Evolutionary conservation across 1,139 yeast genomes (phyloP).

Genomic region (Candida gigantensis): DNA sequence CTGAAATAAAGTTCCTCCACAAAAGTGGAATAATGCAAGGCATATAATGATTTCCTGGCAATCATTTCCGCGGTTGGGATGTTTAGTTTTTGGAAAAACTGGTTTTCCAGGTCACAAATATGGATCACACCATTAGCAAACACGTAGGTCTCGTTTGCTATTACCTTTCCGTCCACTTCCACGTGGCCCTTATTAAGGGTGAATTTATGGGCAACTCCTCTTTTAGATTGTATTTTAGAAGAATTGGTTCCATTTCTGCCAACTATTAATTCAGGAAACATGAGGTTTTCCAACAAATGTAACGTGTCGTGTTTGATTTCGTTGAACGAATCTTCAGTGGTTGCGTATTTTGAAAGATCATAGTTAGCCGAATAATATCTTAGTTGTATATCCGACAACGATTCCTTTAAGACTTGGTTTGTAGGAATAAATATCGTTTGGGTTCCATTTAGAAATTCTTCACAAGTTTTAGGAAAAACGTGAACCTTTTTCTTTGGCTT

Average conservation of each 20-base stretch:
- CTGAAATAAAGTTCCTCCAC: constrained; percentile 72
- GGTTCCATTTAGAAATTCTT: constrained; percentile 25
- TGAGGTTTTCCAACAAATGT: constrained; percentile 26
- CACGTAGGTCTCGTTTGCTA: constrained; percentile 40
- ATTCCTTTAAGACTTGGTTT: constrained; percentile 26
- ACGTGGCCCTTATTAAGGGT: constrained; percentile 6
- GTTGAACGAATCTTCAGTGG: constrained; percentile 33
- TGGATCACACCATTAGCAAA: constrained; percentile 67
- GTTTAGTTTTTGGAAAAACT: constrained; percentile 33
- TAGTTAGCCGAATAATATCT: constrained; percentile 34
- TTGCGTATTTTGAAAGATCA: constrained; percentile 20
- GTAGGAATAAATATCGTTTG: constrained; percentile 40
- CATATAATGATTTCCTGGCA: constrained; percentile 73
- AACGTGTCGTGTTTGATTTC: constrained; percentile 35
- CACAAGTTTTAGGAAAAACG: constrained; percentile 28
- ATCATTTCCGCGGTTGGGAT: constrained; percentile 46
- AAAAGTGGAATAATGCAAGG: constrained; percentile 65
- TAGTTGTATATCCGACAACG: constrained; percentile 29
- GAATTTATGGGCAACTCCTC: constrained; percentile 10
- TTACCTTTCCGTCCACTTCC: constrained; percentile 15
- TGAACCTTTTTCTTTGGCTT: constrained; percentile 13
- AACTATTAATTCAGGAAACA: constrained; percentile 29
- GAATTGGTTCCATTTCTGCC: constrained; percentile 36
- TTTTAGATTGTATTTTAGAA: constrained; percentile 10
- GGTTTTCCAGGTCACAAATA: constrained; percentile 38